Conservation (phyloP, 495 filamentous ascomycete genomes). For the Xanthoparmelia taractica region DNA sequence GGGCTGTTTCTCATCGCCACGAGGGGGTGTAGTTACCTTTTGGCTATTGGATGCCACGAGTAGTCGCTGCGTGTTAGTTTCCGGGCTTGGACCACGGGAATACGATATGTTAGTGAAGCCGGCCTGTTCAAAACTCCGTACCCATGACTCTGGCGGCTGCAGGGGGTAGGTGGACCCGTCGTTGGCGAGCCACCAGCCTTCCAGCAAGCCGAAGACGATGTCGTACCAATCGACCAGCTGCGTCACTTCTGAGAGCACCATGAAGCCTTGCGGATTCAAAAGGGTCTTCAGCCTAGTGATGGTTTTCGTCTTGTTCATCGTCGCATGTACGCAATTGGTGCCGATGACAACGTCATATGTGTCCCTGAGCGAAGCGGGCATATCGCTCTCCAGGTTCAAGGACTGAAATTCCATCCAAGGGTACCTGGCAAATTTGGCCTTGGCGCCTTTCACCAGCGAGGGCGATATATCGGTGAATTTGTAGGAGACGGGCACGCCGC, state of each 20-base stretch:
- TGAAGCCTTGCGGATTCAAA: conserved; percentile 35
- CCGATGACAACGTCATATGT: conserved; percentile 39
- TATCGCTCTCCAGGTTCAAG: conserved; percentile 29
- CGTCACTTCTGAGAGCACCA: conserved; percentile 40
- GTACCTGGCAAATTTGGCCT: conserved; percentile 25
- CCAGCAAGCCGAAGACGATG: conserved; percentile 43
- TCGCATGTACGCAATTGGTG: conserved; percentile 46
- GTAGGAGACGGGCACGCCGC: conserved; percentile 28
- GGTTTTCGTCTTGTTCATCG: conserved; percentile 31
- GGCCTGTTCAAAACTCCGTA: conserved; percentile 31
- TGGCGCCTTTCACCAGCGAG: conserved; percentile 24
- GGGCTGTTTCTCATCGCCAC: background rate
- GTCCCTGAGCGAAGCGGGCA: conserved; percentile 12
- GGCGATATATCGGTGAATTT: conserved; percentile 37
- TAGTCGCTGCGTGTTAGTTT: conserved; percentile 26
- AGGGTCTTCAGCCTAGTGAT: conserved; percentile 30
- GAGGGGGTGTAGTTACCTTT: conserved; percentile 7
- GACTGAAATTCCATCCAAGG: conserved; percentile 27
- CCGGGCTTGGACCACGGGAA: conserved; percentile 37
- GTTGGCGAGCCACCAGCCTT: conserved; percentile 49
- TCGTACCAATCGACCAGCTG: conserved; percentile 37
- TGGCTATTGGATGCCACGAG: conserved; percentile 17
- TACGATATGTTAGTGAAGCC: conserved; percentile 44
- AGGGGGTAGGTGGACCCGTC: conserved; percentile 45
- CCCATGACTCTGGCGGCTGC: conserved; percentile 32